These are phyloP conservation scores for Clathrus columnatus DNA, from an alignment of 768 basidiomycete species.

Conservation along the genomic window DNA sequence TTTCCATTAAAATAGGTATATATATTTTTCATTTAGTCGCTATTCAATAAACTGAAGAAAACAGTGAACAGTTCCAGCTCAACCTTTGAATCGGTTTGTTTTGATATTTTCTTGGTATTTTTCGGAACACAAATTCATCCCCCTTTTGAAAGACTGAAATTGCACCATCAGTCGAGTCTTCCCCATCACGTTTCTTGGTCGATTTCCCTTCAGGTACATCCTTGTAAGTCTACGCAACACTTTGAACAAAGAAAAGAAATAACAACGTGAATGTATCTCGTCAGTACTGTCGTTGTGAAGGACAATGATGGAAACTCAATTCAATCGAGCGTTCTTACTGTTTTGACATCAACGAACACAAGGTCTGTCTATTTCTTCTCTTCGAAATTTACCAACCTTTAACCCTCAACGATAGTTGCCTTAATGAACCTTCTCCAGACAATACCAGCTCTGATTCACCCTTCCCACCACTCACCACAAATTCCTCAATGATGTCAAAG, in stretches of 20 bases:
- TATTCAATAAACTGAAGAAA: background rate
- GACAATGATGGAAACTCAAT: background rate
- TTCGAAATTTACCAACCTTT: background rate
- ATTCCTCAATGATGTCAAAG: background rate
- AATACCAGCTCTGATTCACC: background rate
- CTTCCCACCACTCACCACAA: background rate
- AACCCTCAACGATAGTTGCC: background rate
- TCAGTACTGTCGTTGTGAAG: constrained; percentile 1
- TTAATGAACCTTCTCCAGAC: background rate
- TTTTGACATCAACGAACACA: constrained; percentile 2
- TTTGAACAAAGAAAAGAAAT: too few relatives aligned
- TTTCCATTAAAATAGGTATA: background rate
- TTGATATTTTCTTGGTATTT: background rate
- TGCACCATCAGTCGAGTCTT: background rate
- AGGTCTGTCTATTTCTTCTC: background rate
- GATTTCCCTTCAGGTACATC: constrained; percentile 7
- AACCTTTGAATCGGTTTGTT: background rate
- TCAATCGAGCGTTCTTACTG: background rate
- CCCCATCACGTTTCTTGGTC: background rate
- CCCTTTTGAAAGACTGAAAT: background rate
- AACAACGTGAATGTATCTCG: too few relatives aligned
- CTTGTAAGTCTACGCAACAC: background rate
- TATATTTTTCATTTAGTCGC: background rate
- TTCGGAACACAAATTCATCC: background rate
- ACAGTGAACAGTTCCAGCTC: background rate